Evolutionary conservation across 306 rosid species (phyloP), one percentile per base, ranked within the genome.

Genomic region (Lablab purpureus): DNA sequence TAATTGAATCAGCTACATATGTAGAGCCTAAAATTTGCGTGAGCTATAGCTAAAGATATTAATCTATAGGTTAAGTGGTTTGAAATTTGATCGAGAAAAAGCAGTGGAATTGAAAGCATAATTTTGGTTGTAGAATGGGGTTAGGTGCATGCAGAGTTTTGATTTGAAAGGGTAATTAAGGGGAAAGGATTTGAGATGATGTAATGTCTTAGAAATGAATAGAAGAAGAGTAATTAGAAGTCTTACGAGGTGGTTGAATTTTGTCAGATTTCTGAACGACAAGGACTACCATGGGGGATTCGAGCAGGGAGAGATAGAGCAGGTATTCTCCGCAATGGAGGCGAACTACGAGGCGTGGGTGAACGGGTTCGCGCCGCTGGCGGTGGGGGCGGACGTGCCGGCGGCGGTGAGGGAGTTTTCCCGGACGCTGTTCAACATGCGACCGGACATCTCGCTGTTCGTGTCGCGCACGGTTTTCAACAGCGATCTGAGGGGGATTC

Each of bases 331-430:
- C 0, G 98, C 98, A 32, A 95, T 95, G 99, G 90, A 93, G 70
- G 80, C 92, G 0, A 95, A 95, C 41, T 95, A 95, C 73, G 86
- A 73, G 68, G 91, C 97, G 0, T 95, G 99, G 99, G 98, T 93
- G 14, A 63, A 67, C 50, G 99, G 99, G 0, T 95, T 78, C 15
- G 97, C 99, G 1, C 99, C 99, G 0, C 47, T 91, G 7, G 55
- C 93, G 0, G 98, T 95, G 1, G 99, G 99, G 0, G 97, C 97
- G 0, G 99, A 95, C 55, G 99, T 95, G 5, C 99, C 99, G 2
- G 21, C 82, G 0, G 99, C 86, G 0, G 99, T 93, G 7, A 66
- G 87, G 34, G 99, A 95, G 78, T 95, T 95, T 79, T 89, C 94
- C 0, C 79, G 98, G 63, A 95, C 99, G 0, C 75, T 95, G 1